A percentile compares a stretch with the other conserved stretches of the same genome.
These are phyloP conservation scores for Eucalyptus marginata DNA, from an alignment of 345 rosid species.

Conservation along the genomic window DNA sequence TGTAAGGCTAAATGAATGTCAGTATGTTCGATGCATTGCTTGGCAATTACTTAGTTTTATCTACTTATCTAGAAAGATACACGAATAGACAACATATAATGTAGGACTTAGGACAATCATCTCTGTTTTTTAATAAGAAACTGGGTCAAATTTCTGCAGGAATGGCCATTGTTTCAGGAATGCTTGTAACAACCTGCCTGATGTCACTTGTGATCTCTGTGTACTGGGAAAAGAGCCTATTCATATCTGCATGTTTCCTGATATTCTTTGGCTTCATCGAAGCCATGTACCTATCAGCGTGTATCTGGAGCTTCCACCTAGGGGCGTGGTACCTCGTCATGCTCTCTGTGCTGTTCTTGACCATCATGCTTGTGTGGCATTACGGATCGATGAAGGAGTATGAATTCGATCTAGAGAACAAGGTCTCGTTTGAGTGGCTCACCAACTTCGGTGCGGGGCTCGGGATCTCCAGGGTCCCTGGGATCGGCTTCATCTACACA, in stretches of 20 bases:
- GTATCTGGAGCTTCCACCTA: constrained; percentile 24
- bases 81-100: background rate
- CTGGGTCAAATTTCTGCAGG: constrained; percentile 10
- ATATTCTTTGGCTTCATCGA: constrained; percentile 35
- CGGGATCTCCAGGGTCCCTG: constrained; percentile 48
- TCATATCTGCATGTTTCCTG: constrained; percentile 27
- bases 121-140: background rate
- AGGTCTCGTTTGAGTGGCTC: constrained; percentile 48
- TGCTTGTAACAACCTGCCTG: constrained; percentile 52
- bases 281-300: constrained; percentile 26
- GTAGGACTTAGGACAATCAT: background rate
- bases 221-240: constrained; percentile 35
- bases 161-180: constrained; percentile 36
- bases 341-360: constrained; percentile 15
- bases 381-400: constrained; percentile 51
- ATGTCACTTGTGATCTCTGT: constrained; percentile 51
- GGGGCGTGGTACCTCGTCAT: constrained; percentile 47
- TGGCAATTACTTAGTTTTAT: background rate
- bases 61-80: background rate
- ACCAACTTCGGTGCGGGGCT: constrained; percentile 30
- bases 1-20: background rate
- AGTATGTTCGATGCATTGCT: background rate
- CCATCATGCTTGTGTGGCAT: constrained; percentile 46
- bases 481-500: constrained; percentile 42
- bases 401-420: constrained; percentile 41